Evolutionary conservation across 108 stramenopile genomes (phyloP), one percentile per base, ranked within the genome.

Genomic region (Nitzschia sp.): DNA sequence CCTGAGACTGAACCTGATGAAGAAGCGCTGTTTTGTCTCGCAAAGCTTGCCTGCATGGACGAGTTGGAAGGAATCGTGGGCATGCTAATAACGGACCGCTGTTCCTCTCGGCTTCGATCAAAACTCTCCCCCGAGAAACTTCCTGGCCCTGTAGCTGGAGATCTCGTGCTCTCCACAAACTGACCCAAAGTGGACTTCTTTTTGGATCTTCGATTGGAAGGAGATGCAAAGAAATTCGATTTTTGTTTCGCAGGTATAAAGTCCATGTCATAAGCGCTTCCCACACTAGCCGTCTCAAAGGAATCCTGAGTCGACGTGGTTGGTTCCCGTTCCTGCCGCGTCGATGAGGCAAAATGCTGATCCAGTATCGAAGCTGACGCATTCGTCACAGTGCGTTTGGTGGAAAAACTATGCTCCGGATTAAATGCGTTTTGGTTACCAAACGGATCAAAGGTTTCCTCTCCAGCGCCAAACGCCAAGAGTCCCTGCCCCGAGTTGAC

Each of bases 51-150:
- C 67, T 72, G 80, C 76, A 81, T 81, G 1, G 80, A 62, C 6
- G 75, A 76, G 46, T 78, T 83, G 32, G 68, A 49, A n/a, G 74
- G 74, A 27, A 78, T 55, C 25, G 82, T 78, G 0, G 77, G 55
- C 71, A 74, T 77, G 35, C 55, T 54, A 32, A 53, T 45, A 26
- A 67, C 54, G 31, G 38, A 34, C 11, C 66, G 31, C 28, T n/a
- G n/a, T n/a, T 61, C 74, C 21, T 18, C 46, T 19, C 26, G 46
- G 23, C 15, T 53, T 30, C 53, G 26, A 55, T 55, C 59, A 30
- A 42, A 42, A 46, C 61, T 62, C 1, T 4, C 42, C 19, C 61
- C 61, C 2, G 61, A 62, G 24, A 34, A 62, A 9, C 61, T 62
- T 13, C 61, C 38, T 6, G 61, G 36, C 0, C 61, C 61, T 1